Percentiles rank a stretch among this genome's conserved stretches.
Conservation (phyloP, 1,139 yeast species). For the Taphrina betulina region DNA sequence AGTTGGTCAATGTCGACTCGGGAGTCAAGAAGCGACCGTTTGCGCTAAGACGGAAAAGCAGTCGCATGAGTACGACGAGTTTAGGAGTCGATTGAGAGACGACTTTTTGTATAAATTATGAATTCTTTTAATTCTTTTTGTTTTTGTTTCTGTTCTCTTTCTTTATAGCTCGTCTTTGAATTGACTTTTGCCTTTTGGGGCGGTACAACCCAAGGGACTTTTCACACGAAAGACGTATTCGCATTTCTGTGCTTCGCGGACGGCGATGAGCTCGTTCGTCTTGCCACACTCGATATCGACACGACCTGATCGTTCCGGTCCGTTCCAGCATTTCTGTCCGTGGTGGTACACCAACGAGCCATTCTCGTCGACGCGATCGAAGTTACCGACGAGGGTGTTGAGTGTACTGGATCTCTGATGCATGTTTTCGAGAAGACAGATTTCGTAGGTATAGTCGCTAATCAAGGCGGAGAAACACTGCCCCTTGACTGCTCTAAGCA, state of each 20-base stretch:
- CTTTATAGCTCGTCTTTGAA: no score
- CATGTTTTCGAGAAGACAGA: slow-evolving; percentile 59
- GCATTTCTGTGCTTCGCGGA: slow-evolving; percentile 88
- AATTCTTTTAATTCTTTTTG: no score
- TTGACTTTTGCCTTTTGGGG: no score
- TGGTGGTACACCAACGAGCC: slow-evolving; percentile 50
- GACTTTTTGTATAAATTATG: no score
- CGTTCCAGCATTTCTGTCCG: slow-evolving; percentile 96
- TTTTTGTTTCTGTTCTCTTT: no score
- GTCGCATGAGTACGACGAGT: slow-evolving; percentile 9
- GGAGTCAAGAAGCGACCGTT: slow-evolving; percentile 21
- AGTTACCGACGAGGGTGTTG: slow-evolving; percentile 38
- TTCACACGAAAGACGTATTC: slow-evolving; percentile 62
- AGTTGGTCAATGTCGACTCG: slow-evolving; percentile 6
- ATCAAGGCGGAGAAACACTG: slow-evolving; percentile 52
- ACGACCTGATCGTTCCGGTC: slow-evolving; percentile 73
- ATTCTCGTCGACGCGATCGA: slow-evolving; percentile 41
- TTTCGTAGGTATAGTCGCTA: slow-evolving; percentile 70
- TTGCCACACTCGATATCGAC: slow-evolving; percentile 70
- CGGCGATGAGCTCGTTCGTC: slow-evolving; percentile 56
- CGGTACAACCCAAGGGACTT: slow-evolving; percentile 69
- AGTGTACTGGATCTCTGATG: slow-evolving; percentile 51
- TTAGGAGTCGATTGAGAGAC: not conserved
- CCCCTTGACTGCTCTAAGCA: slow-evolving; percentile 59
- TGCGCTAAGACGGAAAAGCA: slow-evolving; percentile 9